Evolutionary conservation across 129 eudicot species (phyloP).

Genomic region (Chrysanthemum makinoi): DNA sequence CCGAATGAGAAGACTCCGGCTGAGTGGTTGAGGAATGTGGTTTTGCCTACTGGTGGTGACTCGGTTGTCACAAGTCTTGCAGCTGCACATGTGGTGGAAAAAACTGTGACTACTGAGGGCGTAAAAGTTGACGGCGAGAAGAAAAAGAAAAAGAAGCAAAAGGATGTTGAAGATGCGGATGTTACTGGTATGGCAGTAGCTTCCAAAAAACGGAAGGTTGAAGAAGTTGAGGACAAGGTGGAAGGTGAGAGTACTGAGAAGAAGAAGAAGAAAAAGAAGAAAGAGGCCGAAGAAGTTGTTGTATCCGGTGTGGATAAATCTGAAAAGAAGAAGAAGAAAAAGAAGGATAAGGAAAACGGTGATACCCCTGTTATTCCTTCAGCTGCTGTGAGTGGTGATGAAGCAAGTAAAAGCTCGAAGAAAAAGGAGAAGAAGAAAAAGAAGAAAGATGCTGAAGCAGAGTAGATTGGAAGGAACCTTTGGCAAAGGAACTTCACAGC

Average conservation of each 20-base stretch:
- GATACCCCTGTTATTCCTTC: conserved; percentile 45
- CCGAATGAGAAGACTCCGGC: conserved; percentile 61
- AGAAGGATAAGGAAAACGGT: conserved; percentile 40
- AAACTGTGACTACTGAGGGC: conserved; percentile 19
- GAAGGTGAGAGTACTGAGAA: conserved; percentile 34
- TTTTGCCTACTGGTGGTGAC: conserved; percentile 75
- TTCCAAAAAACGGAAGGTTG: conserved; percentile 34
- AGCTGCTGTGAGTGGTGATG: conserved; percentile 38
- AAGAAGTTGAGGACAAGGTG: conserved; percentile 22
- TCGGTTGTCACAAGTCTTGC: conserved; percentile 59
- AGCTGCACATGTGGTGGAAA: conserved; percentile 43
- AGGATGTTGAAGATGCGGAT: conserved; percentile 41
- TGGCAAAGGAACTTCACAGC: conserved; percentile 33
- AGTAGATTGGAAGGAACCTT: conserved; percentile 31
- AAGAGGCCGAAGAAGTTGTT: conserved; percentile 7
- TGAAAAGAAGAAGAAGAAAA: conserved; percentile 52
- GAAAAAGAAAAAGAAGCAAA: conserved; percentile 54
- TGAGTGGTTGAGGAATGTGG: conserved; percentile 86
- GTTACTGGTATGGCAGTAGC: conserved; percentile 20
- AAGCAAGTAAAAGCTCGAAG: conserved; percentile 48
- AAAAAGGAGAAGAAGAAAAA: conserved; percentile 56
- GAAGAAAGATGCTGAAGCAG: conserved; percentile 23
- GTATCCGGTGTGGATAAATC: conserved; percentile 28
- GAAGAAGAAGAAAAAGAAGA: conserved; percentile 37
- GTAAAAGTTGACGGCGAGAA: conserved; percentile 29